Percentiles rank a stretch among this genome's conserved stretches.
Conservation (phyloP, 495 filamentous ascomycete genomes). For the Aspergillus cavernicola region DNA sequence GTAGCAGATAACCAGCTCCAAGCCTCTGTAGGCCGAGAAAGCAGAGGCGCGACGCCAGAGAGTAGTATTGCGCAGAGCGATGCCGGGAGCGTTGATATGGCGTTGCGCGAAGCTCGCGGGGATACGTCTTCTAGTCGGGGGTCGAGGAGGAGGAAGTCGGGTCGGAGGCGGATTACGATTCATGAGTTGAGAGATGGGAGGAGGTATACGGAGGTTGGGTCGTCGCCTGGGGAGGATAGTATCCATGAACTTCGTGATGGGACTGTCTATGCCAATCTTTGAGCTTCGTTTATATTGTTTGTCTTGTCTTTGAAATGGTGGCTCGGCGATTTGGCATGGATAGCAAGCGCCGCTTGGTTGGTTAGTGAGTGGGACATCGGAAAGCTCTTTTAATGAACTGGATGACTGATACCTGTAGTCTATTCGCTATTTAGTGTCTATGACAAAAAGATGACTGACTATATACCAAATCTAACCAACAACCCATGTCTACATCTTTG, state of each 20-base stretch:
- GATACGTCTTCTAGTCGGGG: conserved; percentile 26
- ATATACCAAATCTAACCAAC: not conserved
- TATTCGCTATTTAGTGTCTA: conserved; percentile 1
- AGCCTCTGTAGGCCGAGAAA: conserved; percentile 33
- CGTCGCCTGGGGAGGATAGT: conserved; percentile 30
- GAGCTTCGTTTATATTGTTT: conserved; percentile 9
- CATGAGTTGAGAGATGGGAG: conserved; percentile 45
- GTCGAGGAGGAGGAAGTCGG: conserved; percentile 32
- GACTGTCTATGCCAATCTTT: conserved; percentile 42
- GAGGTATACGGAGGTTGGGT: conserved; percentile 41
- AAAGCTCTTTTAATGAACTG: no score
- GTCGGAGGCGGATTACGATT: conserved; percentile 36
- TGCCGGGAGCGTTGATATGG: conserved; percentile 30
- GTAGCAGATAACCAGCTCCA: conserved; percentile 39
- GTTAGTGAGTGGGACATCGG: not conserved
- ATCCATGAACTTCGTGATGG: conserved; percentile 47
- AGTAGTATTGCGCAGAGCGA: conserved; percentile 36
- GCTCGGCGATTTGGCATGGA: no score
- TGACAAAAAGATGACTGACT: not conserved
- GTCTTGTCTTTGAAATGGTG: no score
- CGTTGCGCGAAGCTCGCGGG: conserved; percentile 14
- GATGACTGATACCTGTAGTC: no score
- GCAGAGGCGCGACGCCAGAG: conserved; percentile 28
- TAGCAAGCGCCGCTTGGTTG: not conserved
- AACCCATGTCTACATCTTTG: conserved; percentile 30